These are phyloP conservation scores for Phaeophleospora eucalypticola DNA, from an alignment of 2,329 filamentous ascomycete genomes.

Conservation along the genomic window DNA sequence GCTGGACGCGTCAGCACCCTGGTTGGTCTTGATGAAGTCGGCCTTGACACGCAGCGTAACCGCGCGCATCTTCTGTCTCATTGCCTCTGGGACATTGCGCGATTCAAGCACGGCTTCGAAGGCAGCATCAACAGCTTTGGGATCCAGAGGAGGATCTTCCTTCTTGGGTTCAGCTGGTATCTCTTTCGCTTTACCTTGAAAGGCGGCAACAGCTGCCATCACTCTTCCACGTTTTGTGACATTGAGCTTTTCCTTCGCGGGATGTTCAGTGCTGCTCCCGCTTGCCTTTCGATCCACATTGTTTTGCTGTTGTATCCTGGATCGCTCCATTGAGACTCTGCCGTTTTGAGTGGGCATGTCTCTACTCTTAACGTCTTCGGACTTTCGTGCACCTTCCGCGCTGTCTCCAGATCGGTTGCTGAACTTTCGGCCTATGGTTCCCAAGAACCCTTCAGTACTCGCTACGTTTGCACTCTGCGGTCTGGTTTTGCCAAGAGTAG, in stretches of 20 bases:
- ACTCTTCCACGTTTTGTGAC: constrained; percentile 51
- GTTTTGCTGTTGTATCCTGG: constrained; percentile 19
- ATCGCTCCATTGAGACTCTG: constrained; percentile 22
- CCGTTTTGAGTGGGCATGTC: constrained; percentile 13
- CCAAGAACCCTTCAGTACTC: constrained; percentile 20
- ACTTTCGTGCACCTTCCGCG: constrained; percentile 23
- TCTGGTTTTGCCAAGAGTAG: constrained; percentile 35
- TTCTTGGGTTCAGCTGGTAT: constrained; percentile 34
- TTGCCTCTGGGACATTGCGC: constrained; percentile 88
- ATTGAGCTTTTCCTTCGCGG: constrained; percentile 28
- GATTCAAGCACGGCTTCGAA: constrained; percentile 68
- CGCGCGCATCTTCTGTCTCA: constrained; percentile 90
- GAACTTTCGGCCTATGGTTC: constrained; percentile 26
- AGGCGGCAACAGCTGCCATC: constrained; percentile 60
- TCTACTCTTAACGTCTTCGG: constrained; percentile 23
- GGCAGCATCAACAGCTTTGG: constrained; percentile 56
- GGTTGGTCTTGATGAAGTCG: constrained; percentile 89
- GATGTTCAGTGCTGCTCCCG: constrained; percentile 32
- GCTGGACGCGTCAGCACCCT: constrained; percentile 44
- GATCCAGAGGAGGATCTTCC: constrained; percentile 47
- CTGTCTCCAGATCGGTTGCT: constrained; percentile 24
- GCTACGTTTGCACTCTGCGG: constrained; percentile 27
- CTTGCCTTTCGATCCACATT: constrained; percentile 35
- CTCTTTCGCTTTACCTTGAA: constrained; percentile 51
- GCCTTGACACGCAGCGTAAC: constrained; percentile 87